A percentile compares a stretch with the other conserved stretches of the same genome.
phyloP scores from a whole-genome alignment of 768 basidiomycete genomes.

The Agrocybe praecox region DNA sequence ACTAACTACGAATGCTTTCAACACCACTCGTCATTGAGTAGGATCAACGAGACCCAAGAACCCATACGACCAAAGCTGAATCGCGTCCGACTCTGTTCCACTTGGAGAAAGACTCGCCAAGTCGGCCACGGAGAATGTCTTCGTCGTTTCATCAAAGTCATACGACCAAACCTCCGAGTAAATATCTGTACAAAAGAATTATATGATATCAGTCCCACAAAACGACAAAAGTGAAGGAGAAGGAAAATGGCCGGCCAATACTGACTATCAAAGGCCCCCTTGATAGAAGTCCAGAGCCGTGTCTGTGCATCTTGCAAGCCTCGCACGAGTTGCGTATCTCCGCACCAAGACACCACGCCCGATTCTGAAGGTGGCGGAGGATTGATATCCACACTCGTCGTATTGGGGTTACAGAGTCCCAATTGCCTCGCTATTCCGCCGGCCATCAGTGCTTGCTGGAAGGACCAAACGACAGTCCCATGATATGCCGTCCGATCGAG shows the following conservation, averaged over 20 bases:
- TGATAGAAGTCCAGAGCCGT: conserved; percentile 39
- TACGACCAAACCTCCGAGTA: conserved; percentile 45
- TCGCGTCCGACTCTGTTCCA: conserved; percentile 46
- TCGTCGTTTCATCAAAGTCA: conserved; percentile 34
- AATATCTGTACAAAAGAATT: conserved; percentile 27
- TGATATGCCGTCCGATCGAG: conserved; percentile 37
- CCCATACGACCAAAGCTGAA: conserved; percentile 44
- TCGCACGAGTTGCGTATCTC: conserved; percentile 30
- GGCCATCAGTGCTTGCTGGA: conserved; percentile 49
- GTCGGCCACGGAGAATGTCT: conserved; percentile 38
- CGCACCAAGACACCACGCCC: conserved; percentile 31
- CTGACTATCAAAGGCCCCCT: conserved; percentile 32
- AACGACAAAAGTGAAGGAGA: not conserved
- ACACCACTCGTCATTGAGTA: not conserved
- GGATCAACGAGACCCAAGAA: conserved; percentile 41
- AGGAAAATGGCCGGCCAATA: not conserved
- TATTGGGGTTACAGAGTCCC: conserved; percentile 29
- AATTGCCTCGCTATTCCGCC: conserved; percentile 41
- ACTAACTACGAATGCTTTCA: too few species aligned
- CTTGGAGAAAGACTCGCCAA: conserved; percentile 36
- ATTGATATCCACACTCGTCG: conserved; percentile 25
- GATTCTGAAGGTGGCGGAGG: conserved; percentile 24
- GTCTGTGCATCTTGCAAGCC: conserved; percentile 35
- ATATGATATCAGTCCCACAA: not conserved
- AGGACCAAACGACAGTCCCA: conserved; percentile 40